A percentile compares a stretch with the other conserved stretches of the same genome.
phyloP scores from a whole-genome alignment of 495 filamentous ascomycete species.

The Talaromyces adpressus region DNA sequence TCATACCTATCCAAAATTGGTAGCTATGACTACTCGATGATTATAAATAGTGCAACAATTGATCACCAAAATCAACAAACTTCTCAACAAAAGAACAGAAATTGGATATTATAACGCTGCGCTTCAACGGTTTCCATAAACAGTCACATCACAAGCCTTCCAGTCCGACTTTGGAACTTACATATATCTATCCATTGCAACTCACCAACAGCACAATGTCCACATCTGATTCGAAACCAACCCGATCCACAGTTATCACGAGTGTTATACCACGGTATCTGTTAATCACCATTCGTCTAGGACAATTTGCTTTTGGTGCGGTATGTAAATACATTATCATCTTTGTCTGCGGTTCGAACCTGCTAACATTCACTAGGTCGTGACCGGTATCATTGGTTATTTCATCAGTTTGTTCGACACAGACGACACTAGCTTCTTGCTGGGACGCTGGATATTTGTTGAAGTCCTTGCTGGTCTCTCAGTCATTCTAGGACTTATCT shows the following conservation, averaged over 20 bases:
- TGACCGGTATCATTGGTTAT: conserved; percentile 49
- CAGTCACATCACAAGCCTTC: not conserved
- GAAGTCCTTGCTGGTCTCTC: conserved; percentile 50
- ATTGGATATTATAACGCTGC: not conserved
- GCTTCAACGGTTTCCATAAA: not conserved
- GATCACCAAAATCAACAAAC: not conserved
- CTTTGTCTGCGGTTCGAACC: not conserved
- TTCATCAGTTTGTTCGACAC: conserved; percentile 34
- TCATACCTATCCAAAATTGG: not conserved
- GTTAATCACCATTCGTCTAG: conserved; percentile 40
- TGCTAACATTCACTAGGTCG: conserved; percentile 25
- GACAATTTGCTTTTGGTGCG: conserved; percentile 32
- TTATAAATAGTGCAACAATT: not conserved
- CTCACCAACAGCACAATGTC: not conserved
- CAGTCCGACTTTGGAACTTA: not conserved
- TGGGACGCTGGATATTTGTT: conserved; percentile 53
- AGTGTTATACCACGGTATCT: conserved; percentile 42
- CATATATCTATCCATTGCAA: not conserved
- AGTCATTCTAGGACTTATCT: conserved; percentile 43
- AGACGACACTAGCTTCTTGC: conserved; percentile 25
- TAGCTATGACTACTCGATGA: not conserved
- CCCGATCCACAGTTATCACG: conserved; percentile 16
- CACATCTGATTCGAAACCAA: not conserved
- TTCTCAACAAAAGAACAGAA: not conserved
- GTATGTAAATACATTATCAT: conserved; percentile 17